These are phyloP conservation scores for Ganoderma leucocontextum DNA, from an alignment of 1,284 basidiomycete genomes.

Conservation along the genomic window DNA sequence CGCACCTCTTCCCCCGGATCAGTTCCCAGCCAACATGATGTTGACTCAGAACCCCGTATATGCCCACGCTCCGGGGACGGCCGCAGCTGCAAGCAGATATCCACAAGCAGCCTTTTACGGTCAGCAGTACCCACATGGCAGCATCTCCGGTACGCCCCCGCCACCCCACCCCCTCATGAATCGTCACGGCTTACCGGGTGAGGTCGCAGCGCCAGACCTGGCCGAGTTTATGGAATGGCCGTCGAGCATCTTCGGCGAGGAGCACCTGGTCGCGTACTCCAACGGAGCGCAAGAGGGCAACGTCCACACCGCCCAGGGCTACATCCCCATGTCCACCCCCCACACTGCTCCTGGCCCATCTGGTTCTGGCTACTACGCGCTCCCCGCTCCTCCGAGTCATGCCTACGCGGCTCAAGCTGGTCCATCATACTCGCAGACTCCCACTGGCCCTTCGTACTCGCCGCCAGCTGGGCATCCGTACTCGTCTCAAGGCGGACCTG, in stretches of 20 bases:
- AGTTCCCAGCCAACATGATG: not conserved
- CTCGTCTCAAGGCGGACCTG: not conserved
- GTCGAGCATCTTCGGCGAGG: not conserved
- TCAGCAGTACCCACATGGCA: not conserved
- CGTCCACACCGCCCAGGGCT: not conserved
- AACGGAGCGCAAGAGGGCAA: not conserved
- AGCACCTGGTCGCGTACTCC: not conserved
- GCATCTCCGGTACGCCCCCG: constrained; percentile 6
- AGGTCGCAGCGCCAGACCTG: constrained; percentile 2
- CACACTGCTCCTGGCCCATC: not conserved
- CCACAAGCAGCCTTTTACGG: constrained; percentile 6
- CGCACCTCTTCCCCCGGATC: constrained; percentile 3
- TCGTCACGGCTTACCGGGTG: not conserved
- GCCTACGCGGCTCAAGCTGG: not conserved
- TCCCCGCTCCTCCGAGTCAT: not conserved
- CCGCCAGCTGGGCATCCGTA: not conserved
- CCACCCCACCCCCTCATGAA: not conserved
- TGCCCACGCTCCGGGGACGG: not conserved
- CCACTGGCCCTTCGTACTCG: not conserved
- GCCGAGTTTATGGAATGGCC: not conserved
- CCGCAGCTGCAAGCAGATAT: not conserved
- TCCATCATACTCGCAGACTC: not conserved
- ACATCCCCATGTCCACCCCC: not conserved
- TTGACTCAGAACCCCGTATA: constrained; percentile 6
- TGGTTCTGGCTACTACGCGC: constrained; percentile 1